Percentiles rank a stretch among this genome's conserved stretches.
Evolutionary conservation across 176 grass and related monocot species (phyloP).

Genomic region (bread wheat (Triticum aestivum)): DNA sequence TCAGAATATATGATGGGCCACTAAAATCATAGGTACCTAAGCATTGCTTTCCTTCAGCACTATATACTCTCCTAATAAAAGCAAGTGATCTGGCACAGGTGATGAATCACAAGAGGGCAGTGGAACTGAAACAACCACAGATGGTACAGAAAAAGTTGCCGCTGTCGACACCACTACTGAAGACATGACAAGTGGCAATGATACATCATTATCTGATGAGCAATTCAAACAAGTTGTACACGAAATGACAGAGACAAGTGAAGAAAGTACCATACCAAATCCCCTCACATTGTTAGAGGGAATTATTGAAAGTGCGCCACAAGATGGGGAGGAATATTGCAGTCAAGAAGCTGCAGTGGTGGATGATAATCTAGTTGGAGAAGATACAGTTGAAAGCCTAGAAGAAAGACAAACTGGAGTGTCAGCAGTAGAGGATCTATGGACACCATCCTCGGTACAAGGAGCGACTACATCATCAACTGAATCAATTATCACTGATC

Average conservation of each 20-base stretch:
- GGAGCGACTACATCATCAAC: constrained; percentile 33
- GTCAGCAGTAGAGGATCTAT: constrained; percentile 17
- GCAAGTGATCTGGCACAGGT: constrained; percentile 21
- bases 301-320: constrained; percentile 20
- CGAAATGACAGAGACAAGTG: neutral
- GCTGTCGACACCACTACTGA: neutral
- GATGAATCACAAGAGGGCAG: neutral
- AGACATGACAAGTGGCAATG: constrained; percentile 31
- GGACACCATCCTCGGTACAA: constrained; percentile 12
- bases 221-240: neutral
- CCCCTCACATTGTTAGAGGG: neutral
- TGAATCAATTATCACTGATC: constrained; percentile 31
- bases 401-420: constrained; percentile 23
- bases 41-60: neutral
- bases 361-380: constrained; percentile 21
- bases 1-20: constrained; percentile 15
- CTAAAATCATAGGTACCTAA: neutral
- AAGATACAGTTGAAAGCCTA: constrained; percentile 25
- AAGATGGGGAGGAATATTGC: constrained; percentile 24
- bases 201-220: constrained; percentile 21
- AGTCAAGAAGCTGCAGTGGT: constrained; percentile 12
- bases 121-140: constrained; percentile 18
- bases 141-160: neutral
- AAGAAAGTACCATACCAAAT: constrained; percentile 8
- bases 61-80: constrained; percentile 19